Percentiles rank a stretch among this genome's conserved stretches.
phyloP scores from a whole-genome alignment of 371 early-diverging fungal species.

The Nematocida homosporus region DNA sequence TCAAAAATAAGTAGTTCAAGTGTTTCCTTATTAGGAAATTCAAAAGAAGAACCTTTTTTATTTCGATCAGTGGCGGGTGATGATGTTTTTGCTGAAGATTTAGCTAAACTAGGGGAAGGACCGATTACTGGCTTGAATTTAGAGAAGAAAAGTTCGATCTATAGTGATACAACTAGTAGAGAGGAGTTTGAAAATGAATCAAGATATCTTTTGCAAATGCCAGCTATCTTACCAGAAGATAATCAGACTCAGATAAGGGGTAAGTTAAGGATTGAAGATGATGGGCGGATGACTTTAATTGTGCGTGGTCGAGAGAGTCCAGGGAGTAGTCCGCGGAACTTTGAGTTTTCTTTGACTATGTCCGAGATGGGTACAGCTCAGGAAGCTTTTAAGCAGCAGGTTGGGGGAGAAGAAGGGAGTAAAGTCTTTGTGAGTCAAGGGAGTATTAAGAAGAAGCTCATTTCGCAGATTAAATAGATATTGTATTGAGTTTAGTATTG shows the following conservation, averaged over 20 bases:
- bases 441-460: no score
- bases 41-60: background rate
- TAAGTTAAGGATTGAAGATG: background rate
- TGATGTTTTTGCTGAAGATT: background rate
- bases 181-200: background rate
- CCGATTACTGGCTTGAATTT: background rate
- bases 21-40: background rate
- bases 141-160: no score
- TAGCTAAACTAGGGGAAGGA: background rate
- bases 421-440: no score
- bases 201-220: constrained; percentile 11
- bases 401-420: no score
- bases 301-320: background rate
- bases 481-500: no score
- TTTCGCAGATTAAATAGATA: no score
- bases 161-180: background rate
- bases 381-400: no score
- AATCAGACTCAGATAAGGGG: background rate
- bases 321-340: no score
- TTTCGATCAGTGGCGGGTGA: background rate
- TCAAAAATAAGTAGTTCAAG: no score
- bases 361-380: no score
- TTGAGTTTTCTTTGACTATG: no score
- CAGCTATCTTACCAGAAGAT: background rate
- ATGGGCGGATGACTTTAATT: background rate